Conservation (phyloP, 805 yeast species). For the Wickerhamiella occidentalis region DNA sequence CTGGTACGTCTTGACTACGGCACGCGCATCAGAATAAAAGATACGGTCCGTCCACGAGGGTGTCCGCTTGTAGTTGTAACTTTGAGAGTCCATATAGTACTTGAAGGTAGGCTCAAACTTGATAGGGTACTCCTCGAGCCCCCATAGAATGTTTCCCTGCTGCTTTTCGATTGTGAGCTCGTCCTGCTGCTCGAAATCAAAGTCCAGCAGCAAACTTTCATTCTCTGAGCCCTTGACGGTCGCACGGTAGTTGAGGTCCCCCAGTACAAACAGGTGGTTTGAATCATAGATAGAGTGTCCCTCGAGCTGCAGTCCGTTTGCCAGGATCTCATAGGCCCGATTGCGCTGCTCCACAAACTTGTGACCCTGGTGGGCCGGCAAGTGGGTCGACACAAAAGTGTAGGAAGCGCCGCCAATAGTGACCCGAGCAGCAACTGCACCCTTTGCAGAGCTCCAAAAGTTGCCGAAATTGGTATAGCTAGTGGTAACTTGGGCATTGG, state of each 20-base stretch:
- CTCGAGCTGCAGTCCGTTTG: constrained; percentile 44
- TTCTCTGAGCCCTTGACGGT: background rate
- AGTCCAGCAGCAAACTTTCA: constrained; percentile 5
- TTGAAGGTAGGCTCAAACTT: constrained; percentile 74
- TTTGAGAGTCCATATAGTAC: constrained; percentile 36
- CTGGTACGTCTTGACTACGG: constrained; percentile 35
- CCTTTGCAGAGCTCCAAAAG: constrained; percentile 55
- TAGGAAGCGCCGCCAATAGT: constrained; percentile 30
- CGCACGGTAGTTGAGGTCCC: constrained; percentile 76
- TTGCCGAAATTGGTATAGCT: constrained; percentile 35
- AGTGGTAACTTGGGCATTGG: constrained; percentile 18
- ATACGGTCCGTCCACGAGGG: constrained; percentile 93
- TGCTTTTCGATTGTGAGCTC: constrained; percentile 38
- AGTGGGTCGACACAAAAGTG: constrained; percentile 59
- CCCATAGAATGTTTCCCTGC: constrained; percentile 40
- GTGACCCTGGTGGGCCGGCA: constrained; percentile 68
- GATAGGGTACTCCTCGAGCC: constrained; percentile 56
- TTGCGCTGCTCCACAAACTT: constrained; percentile 39
- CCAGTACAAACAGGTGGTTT: constrained; percentile 59
- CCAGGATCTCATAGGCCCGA: constrained; percentile 37
- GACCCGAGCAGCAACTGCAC: constrained; percentile 56
- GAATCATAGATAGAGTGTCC: constrained; percentile 25
- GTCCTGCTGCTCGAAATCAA: constrained; percentile 32
- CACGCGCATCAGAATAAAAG: constrained; percentile 40
- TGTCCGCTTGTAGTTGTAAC: constrained; percentile 46